phyloP scores from a whole-genome alignment of 176 grass and related monocot species.

The Luzula sylvatica region DNA sequence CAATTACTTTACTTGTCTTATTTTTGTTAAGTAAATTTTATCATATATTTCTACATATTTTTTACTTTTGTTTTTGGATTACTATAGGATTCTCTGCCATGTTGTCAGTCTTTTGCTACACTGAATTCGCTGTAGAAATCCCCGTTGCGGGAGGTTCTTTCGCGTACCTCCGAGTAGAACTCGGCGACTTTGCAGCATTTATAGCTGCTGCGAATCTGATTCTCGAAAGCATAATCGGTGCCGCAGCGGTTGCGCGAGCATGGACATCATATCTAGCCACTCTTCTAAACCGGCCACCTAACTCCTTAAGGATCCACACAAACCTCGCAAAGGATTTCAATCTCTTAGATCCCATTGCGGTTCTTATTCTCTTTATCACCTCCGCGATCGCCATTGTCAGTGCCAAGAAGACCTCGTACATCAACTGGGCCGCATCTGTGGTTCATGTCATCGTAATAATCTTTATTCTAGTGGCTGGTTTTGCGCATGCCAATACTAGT shows the following conservation, averaged over 20 bases:
- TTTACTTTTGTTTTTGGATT: constrained; percentile 2
- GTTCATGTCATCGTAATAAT: constrained; percentile 48
- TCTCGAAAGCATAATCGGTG: constrained; percentile 76
- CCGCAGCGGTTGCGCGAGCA: constrained; percentile 47
- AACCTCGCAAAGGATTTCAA: constrained; percentile 39
- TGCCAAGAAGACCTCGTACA: constrained; percentile 52
- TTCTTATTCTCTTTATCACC: constrained; percentile 41
- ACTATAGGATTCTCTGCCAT: constrained; percentile 68
- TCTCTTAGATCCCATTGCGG: constrained; percentile 67
- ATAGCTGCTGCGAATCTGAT: constrained; percentile 75
- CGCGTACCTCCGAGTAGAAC: constrained; percentile 81
- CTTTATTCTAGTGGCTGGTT: constrained; percentile 63
- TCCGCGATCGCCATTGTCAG: constrained; percentile 55
- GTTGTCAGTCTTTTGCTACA: constrained; percentile 95
- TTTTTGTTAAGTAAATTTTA: not conserved
- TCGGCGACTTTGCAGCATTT: constrained; percentile 82
- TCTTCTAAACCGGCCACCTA: constrained; percentile 40
- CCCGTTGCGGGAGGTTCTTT: constrained; percentile 72
- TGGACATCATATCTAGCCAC: constrained; percentile 86
- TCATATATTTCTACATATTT: not conserved
- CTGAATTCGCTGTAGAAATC: constrained; percentile 90
- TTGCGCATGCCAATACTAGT: constrained; percentile 41
- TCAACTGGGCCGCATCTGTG: constrained; percentile 76
- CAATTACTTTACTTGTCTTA: not conserved
- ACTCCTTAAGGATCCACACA: constrained; percentile 43